phyloP scores from a whole-genome alignment of 352 stramenopile species.

The Phytophthora pisi region DNA sequence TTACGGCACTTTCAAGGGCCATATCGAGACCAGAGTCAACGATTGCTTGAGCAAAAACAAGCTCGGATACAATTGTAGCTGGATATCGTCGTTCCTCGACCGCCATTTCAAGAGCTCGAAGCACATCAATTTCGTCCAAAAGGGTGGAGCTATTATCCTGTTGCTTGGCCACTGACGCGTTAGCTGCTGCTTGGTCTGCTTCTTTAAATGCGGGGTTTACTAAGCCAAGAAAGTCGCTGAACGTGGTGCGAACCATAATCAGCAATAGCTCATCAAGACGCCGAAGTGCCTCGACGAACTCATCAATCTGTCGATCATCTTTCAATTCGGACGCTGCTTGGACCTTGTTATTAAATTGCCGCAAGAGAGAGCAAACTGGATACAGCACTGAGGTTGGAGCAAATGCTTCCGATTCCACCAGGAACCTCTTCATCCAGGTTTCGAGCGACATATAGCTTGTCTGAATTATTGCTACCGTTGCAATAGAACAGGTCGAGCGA shows the following conservation, averaged over 20 bases:
- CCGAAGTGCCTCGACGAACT: slow-evolving; percentile 26
- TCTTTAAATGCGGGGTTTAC: background rate
- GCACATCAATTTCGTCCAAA: slow-evolving; percentile 37
- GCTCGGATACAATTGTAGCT: slow-evolving; percentile 42
- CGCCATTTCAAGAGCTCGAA: slow-evolving; percentile 34
- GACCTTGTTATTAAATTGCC: slow-evolving; percentile 3
- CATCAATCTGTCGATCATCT: slow-evolving; percentile 19
- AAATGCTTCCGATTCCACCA: slow-evolving; percentile 18
- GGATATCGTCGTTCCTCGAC: slow-evolving; percentile 44
- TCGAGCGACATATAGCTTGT: slow-evolving; percentile 7
- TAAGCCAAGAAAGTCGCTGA: slow-evolving; percentile 30
- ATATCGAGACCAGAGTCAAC: slow-evolving; percentile 52
- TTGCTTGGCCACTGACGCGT: background rate
- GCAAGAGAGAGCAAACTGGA: slow-evolving; percentile 10
- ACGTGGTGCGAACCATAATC: slow-evolving; percentile 20
- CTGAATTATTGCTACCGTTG: slow-evolving; percentile 5
- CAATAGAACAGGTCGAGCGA: slow-evolving; percentile 3
- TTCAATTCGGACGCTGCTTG: slow-evolving; percentile 4
- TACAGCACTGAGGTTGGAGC: slow-evolving; percentile 19
- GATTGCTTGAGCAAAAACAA: slow-evolving; percentile 53
- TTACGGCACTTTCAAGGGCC: slow-evolving; percentile 56
- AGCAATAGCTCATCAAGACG: slow-evolving; percentile 31
- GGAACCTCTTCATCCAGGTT: slow-evolving; percentile 12
- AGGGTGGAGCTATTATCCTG: too few relatives aligned
- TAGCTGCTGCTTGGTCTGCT: slow-evolving; percentile 1